phyloP scores from a whole-genome alignment of 2,329 filamentous ascomycete genomes.

The Fusarium temperatum region DNA sequence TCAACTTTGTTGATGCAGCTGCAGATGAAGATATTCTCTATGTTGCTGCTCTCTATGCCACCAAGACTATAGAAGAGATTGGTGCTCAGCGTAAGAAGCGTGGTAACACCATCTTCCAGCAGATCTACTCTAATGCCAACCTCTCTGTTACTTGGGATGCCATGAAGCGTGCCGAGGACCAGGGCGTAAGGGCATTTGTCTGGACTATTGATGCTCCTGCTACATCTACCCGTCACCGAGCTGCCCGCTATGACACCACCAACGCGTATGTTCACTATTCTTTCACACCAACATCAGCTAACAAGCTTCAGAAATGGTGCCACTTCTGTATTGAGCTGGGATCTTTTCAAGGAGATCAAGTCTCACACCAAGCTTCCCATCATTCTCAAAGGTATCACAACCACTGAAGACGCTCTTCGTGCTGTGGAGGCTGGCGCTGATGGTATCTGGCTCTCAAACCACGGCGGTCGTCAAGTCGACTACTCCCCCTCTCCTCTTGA shows the following conservation, averaged over 20 bases:
- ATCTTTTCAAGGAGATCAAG: constrained; percentile 43
- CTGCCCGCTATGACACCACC: constrained; percentile 41
- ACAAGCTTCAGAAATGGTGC: constrained; percentile 13
- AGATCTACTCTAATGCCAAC: constrained; percentile 49
- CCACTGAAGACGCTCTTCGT: constrained; percentile 48
- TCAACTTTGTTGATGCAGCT: constrained; percentile 58
- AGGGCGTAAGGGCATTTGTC: constrained; percentile 50
- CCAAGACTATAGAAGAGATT: constrained; percentile 49
- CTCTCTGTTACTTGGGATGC: constrained; percentile 46
- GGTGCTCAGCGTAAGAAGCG: constrained; percentile 40
- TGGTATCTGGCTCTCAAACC: constrained; percentile 54
- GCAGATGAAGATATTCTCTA: constrained; percentile 57
- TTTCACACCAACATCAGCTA: neutral
- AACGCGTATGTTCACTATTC: constrained; percentile 14
- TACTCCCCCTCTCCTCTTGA: constrained; percentile 41
- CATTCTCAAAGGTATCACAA: constrained; percentile 52
- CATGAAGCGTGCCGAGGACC: constrained; percentile 45
- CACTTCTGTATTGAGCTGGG: constrained; percentile 39
- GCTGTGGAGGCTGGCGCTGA: constrained; percentile 46
- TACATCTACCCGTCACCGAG: constrained; percentile 36
- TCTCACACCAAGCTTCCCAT: constrained; percentile 48
- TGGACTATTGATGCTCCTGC: constrained; percentile 48
- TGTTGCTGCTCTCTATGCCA: constrained; percentile 47
- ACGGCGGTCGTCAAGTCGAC: constrained; percentile 54
- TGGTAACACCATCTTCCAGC: constrained; percentile 46